Evolutionary conservation across 345 rosid species (phyloP).

Genomic region (Bretschneidera sinensis): DNA sequence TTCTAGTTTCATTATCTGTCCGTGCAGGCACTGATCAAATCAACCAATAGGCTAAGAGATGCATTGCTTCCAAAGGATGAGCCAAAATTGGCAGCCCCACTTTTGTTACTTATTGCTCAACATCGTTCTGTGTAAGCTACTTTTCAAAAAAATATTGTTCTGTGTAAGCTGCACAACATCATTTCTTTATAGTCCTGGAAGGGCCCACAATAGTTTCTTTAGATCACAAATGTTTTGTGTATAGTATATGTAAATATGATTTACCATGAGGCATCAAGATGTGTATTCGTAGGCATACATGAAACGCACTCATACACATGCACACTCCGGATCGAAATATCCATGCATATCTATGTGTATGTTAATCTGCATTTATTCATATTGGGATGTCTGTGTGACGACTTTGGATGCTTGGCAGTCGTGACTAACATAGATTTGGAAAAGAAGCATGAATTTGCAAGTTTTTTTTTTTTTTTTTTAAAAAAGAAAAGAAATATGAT

Average conservation of each 20-base stretch:
- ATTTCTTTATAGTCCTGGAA: background rate
- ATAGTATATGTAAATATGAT: background rate
- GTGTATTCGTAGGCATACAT: background rate
- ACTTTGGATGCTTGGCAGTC: too few relatives aligned
- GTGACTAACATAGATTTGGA: too few relatives aligned
- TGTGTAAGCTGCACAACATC: conserved; percentile 50
- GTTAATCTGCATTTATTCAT: background rate
- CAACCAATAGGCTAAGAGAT: conserved; percentile 87
- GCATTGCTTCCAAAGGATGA: conserved; percentile 94
- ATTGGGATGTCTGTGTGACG: background rate
- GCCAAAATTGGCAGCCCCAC: conserved; percentile 85
- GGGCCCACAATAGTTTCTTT: background rate
- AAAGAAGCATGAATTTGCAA: too few relatives aligned
- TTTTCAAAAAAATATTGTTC: too few relatives aligned
- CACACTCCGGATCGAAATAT: background rate
- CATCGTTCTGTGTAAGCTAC: conserved; percentile 94
- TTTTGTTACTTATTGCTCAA: conserved; percentile 87
- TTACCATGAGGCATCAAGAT: background rate
- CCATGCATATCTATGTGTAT: background rate
- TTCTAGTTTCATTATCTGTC: background rate
- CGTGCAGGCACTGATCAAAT: conserved; percentile 87
- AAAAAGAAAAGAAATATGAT: too few relatives aligned
- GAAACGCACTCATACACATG: background rate
- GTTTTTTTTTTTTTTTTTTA: too few relatives aligned
- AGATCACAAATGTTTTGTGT: too few relatives aligned